Base-by-base conservation (phyloP, 352 stramenopile species). In the Pythium sp. region DNA sequence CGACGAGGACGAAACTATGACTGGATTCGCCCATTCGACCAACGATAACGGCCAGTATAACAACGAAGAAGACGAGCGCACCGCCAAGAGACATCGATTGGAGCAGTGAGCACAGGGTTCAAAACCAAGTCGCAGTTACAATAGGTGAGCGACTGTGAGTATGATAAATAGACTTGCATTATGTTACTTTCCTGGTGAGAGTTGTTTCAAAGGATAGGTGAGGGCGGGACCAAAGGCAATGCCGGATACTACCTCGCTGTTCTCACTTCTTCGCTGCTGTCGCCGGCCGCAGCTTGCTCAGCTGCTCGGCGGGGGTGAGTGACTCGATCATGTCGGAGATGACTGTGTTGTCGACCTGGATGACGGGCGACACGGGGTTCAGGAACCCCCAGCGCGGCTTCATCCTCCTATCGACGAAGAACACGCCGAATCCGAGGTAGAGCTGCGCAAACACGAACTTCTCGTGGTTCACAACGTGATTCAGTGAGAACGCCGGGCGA, bases 371-470 rank as follows among this genome's bases (percentile, higher is more conserved):
- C 28, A 66, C 49, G 2, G 61, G 61, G 47, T 59, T 66, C 9
- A 66, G 30, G 47, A 66, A 66, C 3, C 61, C 47, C 60, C 61
- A 58, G n/a, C 61, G 30, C n/a, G 61, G 61, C 34, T 66, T 66
- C 61, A 59, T 59, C 20, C 47, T 51, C 5, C 30, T 47, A 47
- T 32, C 61, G 14, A 53, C 61, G 34, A 66, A 66, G 32, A 66
- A 59, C 28, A 53, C 49, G 47, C 61, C 61, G 30, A 66, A 66
- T 20, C 59, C 61, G 20, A 66, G 34, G 61, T 59, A 66, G 20
- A 66, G 22, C 46, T 66, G 47, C 30, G 47, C 28, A 5, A 30
- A 41, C 28, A 66, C 60, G 60, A 66, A 66, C 38, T 58, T 46
- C 54, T 71, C 51, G 22, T 43, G 28, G 26, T 68, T 63, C 26